Evolutionary conservation across 768 basidiomycete genomes (phyloP).

Genomic region (Russula abietina): DNA sequence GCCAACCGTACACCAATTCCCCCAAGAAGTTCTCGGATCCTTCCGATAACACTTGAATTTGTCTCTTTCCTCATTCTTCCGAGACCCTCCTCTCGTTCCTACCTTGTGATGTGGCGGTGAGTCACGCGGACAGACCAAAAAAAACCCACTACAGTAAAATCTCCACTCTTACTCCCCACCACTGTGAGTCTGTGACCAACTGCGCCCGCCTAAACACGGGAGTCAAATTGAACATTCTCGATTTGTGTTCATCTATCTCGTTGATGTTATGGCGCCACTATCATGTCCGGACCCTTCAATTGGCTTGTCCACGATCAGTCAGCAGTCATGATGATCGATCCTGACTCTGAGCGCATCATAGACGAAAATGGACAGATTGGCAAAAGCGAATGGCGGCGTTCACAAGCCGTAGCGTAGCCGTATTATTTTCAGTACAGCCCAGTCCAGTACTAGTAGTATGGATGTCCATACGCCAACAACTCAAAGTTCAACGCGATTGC

Average conservation of each 20-base stretch:
- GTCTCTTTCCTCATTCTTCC: no score
- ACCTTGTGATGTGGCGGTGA: background rate
- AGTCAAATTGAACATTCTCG: background rate
- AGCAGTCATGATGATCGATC: background rate
- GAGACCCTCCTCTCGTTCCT: background rate
- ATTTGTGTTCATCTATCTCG: background rate
- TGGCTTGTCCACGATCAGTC: background rate
- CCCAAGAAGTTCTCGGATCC: background rate
- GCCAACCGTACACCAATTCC: background rate
- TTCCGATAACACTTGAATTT: background rate
- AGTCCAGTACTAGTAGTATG: no score
- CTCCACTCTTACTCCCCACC: background rate
- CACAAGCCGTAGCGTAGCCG: no score
- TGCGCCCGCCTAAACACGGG: background rate
- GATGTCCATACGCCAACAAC: no score
- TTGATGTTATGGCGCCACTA: background rate
- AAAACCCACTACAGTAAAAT: background rate
- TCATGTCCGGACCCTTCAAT: no score
- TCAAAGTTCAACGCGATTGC: no score
- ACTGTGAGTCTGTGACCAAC: no score
- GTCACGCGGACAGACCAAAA: background rate
- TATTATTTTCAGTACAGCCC: no score
- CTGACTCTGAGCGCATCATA: background rate
- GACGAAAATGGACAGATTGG: no score
- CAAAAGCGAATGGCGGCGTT: no score